A percentile compares a stretch with the other conserved stretches of the same genome.
phyloP scores from a whole-genome alignment of 441 rosid genomes.

The Eutrema salsugineum region DNA sequence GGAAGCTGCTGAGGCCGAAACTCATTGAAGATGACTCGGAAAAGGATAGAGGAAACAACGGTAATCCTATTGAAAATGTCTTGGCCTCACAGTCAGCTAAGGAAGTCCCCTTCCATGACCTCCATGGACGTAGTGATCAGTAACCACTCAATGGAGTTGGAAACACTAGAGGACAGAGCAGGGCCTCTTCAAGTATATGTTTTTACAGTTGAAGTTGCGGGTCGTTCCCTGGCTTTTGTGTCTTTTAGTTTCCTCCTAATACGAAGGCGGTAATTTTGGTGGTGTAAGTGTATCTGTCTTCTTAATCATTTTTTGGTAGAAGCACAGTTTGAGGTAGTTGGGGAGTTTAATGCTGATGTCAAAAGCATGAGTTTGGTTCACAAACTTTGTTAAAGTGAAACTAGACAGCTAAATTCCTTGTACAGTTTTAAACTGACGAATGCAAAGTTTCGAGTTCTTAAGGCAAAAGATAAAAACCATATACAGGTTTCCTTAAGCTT shows the following conservation, averaged over 20 bases:
- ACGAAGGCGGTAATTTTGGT: slow-evolving; percentile 1
- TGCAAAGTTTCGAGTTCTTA: background rate
- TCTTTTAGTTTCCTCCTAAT: slow-evolving; percentile 1
- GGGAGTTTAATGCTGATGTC: background rate
- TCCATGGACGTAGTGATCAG: background rate
- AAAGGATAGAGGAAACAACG: slow-evolving; percentile 7
- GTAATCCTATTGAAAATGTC: background rate
- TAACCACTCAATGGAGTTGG: background rate
- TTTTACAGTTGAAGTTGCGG: background rate
- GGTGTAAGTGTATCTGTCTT: background rate
- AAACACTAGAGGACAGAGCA: background rate
- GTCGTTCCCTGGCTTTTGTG: background rate
- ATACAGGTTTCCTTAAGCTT: background rate
- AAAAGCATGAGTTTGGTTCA: slow-evolving; percentile 6
- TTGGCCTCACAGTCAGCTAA: slow-evolving; percentile 2
- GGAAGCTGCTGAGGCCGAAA: slow-evolving; percentile 58
- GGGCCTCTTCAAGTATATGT: background rate
- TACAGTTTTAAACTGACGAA: background rate
- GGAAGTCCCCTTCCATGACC: slow-evolving; percentile 8
- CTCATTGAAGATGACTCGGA: slow-evolving; percentile 31
- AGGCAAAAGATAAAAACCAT: slow-evolving; percentile 6
- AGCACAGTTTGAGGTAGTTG: background rate
- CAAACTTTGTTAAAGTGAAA: background rate
- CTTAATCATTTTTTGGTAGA: background rate
- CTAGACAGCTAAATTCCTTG: background rate